Conservation (phyloP, 2,329 filamentous ascomycete genomes). For the Penicillium sp. region DNA sequence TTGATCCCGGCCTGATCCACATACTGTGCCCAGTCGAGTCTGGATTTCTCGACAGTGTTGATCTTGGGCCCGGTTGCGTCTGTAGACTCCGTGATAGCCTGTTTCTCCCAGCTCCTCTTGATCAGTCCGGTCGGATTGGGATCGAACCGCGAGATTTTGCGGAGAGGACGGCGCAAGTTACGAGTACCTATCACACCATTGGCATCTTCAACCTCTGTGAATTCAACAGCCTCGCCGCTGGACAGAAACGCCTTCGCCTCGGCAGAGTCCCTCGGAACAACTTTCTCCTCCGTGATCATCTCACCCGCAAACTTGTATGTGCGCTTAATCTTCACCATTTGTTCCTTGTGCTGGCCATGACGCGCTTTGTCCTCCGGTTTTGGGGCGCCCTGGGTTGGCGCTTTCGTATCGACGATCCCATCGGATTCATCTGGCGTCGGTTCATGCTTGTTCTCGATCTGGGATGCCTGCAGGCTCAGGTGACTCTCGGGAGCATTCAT, state of each 20-base stretch:
- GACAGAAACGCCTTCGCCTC: slow-evolving; percentile 62
- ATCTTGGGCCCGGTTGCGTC: slow-evolving; percentile 61
- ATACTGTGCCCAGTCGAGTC: slow-evolving; percentile 69
- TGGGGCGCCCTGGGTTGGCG: slow-evolving; percentile 24
- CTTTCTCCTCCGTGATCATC: slow-evolving; percentile 60
- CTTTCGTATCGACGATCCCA: slow-evolving; percentile 22
- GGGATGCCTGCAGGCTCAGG: slow-evolving; percentile 18
- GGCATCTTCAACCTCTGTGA: slow-evolving; percentile 32
- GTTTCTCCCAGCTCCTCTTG: slow-evolving; percentile 53
- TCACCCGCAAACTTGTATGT: slow-evolving; percentile 65
- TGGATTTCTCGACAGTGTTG: slow-evolving; percentile 70
- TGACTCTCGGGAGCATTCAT: slow-evolving; percentile 51
- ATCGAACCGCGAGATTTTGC: slow-evolving; percentile 54
- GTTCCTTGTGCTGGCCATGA: slow-evolving; percentile 39
- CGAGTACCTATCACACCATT: slow-evolving; percentile 27
- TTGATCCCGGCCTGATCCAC: slow-evolving; percentile 66
- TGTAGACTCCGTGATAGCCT: slow-evolving; percentile 34
- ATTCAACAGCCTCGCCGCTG: slow-evolving; percentile 46
- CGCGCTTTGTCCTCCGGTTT: slow-evolving; percentile 19
- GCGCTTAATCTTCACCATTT: slow-evolving; percentile 61
- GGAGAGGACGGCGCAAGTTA: slow-evolving; percentile 47
- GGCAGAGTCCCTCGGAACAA: slow-evolving; percentile 59
- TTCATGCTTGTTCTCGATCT: slow-evolving; percentile 27
- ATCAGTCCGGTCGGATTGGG: slow-evolving; percentile 52
- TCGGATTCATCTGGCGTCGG: slow-evolving; percentile 18